Evolutionary conservation across 2,329 filamentous ascomycete genomes (phyloP), one percentile per base, ranked within the genome.

Genomic region (Cordyceps javanica): DNA sequence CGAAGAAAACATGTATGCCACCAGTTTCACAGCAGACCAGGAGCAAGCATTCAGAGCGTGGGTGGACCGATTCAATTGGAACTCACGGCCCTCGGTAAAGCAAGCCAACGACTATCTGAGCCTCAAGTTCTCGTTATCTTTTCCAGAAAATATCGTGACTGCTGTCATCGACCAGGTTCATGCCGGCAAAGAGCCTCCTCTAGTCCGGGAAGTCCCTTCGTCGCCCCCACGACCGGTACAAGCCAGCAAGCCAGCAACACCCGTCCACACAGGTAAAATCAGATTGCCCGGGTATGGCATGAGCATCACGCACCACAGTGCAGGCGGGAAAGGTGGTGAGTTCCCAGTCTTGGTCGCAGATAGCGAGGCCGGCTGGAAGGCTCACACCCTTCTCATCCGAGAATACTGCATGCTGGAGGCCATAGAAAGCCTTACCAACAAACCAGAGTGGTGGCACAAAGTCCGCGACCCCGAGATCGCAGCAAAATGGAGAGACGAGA

Each of bases 391-490:
- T 14, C 61, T 65, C 13, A 63, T 68, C 34, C 67, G 68, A 0
- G 69, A 72, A 55, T 58, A 64, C 2, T 71, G 68, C 59, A 72
- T 72, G 67, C 62, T 72, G 16, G 65, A 63, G 51, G 46, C 69
- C 11, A 62, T 72, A 0, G 68, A 72, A 38, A 66, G 69, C 14
- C 56, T 72, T 25, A 71, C 68, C 41, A 68, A 72, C 55, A 72
- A 71, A 56, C 66, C 68, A 13, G 66, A 70, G 16, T 72, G 70
- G 70, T 71, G 69, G 69, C 57, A 50, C 41, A 72, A 72, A 50
- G 63, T 70, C 10, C 60, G 60, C 2, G 62, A 70, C 19, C 44
- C 62, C 0, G 60, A 65, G 0, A 68, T 72, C 46, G 36, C 58
- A 2, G 58, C 59, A 2, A 69, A 62, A 23, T 72, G 69, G 70